phyloP scores from a whole-genome alignment of 2,329 filamentous ascomycete genomes.

The Macrophomina pseudophaseolina region DNA sequence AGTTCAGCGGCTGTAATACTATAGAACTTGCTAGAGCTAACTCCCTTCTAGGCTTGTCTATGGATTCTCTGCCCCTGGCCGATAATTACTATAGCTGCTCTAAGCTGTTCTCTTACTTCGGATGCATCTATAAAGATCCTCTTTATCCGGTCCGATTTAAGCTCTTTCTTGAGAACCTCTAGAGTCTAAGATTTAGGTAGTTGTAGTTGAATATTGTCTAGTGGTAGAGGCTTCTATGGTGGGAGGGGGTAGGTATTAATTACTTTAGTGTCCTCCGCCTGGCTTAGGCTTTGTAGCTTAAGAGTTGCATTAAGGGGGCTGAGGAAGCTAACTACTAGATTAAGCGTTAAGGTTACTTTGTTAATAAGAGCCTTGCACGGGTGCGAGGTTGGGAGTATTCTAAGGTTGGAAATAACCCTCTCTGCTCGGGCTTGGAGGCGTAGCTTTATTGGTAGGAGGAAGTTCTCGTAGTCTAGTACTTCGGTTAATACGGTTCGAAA shows the following conservation, averaged over 20 bases:
- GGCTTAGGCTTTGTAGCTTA: neutral
- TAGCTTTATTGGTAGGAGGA: constrained; percentile 1
- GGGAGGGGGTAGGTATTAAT: neutral
- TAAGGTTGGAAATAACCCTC: neutral
- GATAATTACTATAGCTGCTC: neutral
- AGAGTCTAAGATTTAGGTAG: too few species aligned
- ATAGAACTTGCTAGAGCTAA: neutral
- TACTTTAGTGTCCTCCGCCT: neutral
- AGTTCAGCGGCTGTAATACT: neutral
- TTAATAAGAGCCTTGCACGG: neutral
- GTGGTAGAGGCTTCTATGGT: neutral
- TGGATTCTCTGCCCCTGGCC: too few species aligned
- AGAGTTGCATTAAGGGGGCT: neutral
- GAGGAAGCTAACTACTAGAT: neutral
- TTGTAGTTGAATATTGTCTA: neutral
- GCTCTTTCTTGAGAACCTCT: neutral
- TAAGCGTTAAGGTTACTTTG: neutral
- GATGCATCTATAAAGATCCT: neutral
- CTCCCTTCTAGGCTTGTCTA: neutral
- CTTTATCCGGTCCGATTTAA: neutral
- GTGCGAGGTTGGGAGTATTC: neutral
- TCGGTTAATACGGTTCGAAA: neutral
- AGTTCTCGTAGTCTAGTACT: neutral
- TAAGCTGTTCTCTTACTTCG: neutral
- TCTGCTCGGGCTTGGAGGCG: neutral